Percentiles rank a stretch among this genome's conserved stretches.
Conservation (phyloP, 805 yeast species). For the Candida maesae region DNA sequence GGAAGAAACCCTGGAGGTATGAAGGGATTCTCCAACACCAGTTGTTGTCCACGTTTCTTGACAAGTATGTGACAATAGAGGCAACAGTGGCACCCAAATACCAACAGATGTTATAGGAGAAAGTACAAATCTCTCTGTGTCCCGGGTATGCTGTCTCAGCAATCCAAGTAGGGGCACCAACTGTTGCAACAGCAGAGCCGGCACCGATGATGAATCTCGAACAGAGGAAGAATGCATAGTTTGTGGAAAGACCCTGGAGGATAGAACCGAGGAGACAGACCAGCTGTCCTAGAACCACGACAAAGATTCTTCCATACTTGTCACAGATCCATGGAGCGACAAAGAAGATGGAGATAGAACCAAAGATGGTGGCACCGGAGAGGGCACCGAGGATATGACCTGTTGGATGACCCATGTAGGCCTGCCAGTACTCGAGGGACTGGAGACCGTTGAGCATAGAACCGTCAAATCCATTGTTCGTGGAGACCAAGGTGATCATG, state of each 20-base stretch:
- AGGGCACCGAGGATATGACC: conserved; percentile 36
- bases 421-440: conserved; percentile 35
- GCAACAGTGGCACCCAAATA: conserved; percentile 48
- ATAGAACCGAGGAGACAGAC: conserved; percentile 17
- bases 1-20: conserved; percentile 44
- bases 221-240: conserved; percentile 7
- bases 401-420: conserved; percentile 34
- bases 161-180: conserved; percentile 44
- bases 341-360: conserved; percentile 29
- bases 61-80: conserved; percentile 46
- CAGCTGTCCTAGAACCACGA: conserved; percentile 13
- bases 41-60: conserved; percentile 26
- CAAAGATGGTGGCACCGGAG: conserved; percentile 36
- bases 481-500: conserved; percentile 39
- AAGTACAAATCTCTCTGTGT: conserved; percentile 29
- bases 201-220: conserved; percentile 44
- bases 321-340: conserved; percentile 29
- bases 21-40: conserved; percentile 55
- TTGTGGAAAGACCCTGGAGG: conserved; percentile 18
- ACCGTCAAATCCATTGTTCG: conserved; percentile 43
- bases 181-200: conserved; percentile 38
- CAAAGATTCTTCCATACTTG: conserved; percentile 35
- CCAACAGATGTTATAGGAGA: conserved; percentile 31
- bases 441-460: conserved; percentile 47
- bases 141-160: conserved; percentile 49